These are phyloP conservation scores for Wallacemonas collosoma DNA, from an alignment of 208 protist species.

Conservation along the genomic window DNA sequence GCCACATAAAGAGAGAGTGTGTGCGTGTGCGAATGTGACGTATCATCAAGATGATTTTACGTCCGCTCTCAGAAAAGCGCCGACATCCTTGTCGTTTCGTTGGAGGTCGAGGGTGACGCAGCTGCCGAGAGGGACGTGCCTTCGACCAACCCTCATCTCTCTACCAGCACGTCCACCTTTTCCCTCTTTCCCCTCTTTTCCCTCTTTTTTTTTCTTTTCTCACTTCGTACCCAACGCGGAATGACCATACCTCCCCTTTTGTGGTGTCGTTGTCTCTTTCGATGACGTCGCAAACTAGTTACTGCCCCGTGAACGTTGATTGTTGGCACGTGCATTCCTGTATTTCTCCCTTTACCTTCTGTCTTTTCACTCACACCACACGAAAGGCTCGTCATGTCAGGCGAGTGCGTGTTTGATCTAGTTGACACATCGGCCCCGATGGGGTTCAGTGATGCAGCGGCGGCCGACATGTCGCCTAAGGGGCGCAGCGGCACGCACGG, in stretches of 20 bases:
- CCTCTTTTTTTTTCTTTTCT: slow-evolving; percentile 9
- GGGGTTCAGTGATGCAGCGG: slow-evolving; percentile 8
- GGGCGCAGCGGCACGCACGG: slow-evolving; percentile 33
- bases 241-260: too few relatives aligned
- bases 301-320: not conserved
- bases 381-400: slow-evolving; percentile 59
- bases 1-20: too few relatives aligned
- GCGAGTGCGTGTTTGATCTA: slow-evolving; percentile 86
- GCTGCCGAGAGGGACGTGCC: too few relatives aligned
- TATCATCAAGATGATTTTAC: too few relatives aligned
- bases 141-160: too few relatives aligned
- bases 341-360: slow-evolving; percentile 21
- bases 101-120: too few relatives aligned
- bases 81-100: too few relatives aligned
- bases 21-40: too few relatives aligned
- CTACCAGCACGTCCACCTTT: too few relatives aligned
- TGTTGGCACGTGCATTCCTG: slow-evolving; percentile 15
- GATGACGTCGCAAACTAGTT: not conserved
- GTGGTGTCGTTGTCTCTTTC: not conserved
- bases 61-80: too few relatives aligned
- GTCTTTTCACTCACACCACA: slow-evolving; percentile 18
- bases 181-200: not conserved
- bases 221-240: too few relatives aligned
- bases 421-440: slow-evolving; percentile 37
- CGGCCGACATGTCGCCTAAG: not conserved